Evolutionary conservation across 768 basidiomycete species (phyloP).

Genomic region (Kwoniella botswanensis): DNA sequence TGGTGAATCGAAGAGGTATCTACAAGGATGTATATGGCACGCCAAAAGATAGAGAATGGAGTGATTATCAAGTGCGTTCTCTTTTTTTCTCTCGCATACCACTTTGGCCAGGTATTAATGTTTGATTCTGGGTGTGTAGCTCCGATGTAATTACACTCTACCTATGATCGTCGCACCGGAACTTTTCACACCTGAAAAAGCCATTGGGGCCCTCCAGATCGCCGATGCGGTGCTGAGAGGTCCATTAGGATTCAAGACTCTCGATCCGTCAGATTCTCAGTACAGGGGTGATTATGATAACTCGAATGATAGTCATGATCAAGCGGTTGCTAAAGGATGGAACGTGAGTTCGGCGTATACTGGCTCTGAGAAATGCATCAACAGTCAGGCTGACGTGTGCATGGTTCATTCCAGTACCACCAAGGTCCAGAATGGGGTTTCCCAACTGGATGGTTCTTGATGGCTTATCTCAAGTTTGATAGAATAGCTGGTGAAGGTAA

Average conservation of each 20-base stretch:
- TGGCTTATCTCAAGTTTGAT: constrained; percentile 91
- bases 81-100: not conserved
- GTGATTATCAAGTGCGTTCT: constrained; percentile 77
- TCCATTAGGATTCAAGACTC: constrained; percentile 94
- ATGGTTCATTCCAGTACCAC: constrained; percentile 44
- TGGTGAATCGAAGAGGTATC: constrained; percentile 89
- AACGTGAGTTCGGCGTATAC: constrained; percentile 79
- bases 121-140: constrained; percentile 41
- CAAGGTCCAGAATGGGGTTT: constrained; percentile 95
- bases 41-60: constrained; percentile 84
- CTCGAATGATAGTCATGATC: constrained; percentile 84
- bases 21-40: constrained; percentile 99
- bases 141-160: constrained; percentile 89
- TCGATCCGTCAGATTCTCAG: constrained; percentile 84
- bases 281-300: constrained; percentile 94
- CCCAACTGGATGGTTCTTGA: constrained; percentile 93
- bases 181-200: constrained; percentile 80
- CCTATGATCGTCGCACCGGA: constrained; percentile 98
- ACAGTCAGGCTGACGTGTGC: not conserved
- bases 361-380: not conserved
- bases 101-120: no score
- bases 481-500: constrained; percentile 69
- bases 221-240: constrained; percentile 80
- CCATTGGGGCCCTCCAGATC: constrained; percentile 76
- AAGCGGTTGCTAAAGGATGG: constrained; percentile 83